Conservation (phyloP, 1,284 basidiomycete species). For the Cutaneotrichosporon sp. region DNA sequence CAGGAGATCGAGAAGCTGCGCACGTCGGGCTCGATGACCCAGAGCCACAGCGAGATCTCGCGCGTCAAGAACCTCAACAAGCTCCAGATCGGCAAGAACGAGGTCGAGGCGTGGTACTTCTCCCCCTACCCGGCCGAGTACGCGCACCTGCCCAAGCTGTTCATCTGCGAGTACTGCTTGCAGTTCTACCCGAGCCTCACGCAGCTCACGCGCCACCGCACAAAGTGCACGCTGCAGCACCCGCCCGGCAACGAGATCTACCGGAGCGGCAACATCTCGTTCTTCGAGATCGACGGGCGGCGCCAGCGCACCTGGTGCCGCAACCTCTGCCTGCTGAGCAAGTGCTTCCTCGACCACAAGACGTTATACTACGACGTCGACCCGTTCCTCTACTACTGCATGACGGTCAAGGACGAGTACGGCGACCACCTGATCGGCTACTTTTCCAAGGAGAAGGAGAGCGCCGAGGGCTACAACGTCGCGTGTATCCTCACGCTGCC, state of each 20-base stretch:
- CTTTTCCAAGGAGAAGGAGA: slow-evolving; percentile 99
- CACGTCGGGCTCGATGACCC: slow-evolving; percentile 98
- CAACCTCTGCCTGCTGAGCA: slow-evolving; percentile 94
- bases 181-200: slow-evolving; percentile 83
- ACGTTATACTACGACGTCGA: slow-evolving; percentile 99
- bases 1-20: slow-evolving; percentile 98
- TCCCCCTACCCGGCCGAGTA: slow-evolving; percentile 98
- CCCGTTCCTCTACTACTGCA: slow-evolving; percentile 98
- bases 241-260: slow-evolving; percentile 99
- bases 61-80: slow-evolving; percentile 98
- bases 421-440: slow-evolving; percentile 97
- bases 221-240: slow-evolving; percentile 88
- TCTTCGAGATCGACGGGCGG: slow-evolving; percentile 98
- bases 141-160: slow-evolving; percentile 90
- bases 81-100: slow-evolving; percentile 92
- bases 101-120: slow-evolving; percentile 99
- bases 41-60: slow-evolving; percentile 94
- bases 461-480: slow-evolving; percentile 96
- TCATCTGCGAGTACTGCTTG: slow-evolving; percentile 98
- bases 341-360: slow-evolving; percentile 99
- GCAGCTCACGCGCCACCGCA: slow-evolving; percentile 87
- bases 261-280: slow-evolving; percentile 91
- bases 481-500: slow-evolving; percentile 98
- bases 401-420: slow-evolving; percentile 86
- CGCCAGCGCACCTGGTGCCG: slow-evolving; percentile 96